Base-by-base conservation (phyloP, 495 filamentous ascomycete genomes). In the Xanthoparmelia taractica region DNA sequence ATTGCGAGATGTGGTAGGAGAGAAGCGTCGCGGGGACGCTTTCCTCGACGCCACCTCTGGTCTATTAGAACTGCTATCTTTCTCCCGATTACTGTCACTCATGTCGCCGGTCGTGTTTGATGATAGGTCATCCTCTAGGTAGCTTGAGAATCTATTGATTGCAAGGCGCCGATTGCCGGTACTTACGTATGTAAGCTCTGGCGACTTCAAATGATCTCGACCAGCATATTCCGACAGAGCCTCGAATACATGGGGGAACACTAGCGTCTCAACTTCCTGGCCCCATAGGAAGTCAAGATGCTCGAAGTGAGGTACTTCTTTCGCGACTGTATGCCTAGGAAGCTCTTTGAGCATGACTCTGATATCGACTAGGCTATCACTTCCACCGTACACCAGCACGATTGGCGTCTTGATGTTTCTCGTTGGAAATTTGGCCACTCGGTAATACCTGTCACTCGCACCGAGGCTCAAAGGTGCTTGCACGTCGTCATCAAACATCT, bases 231-330 rank as follows among this genome's bases (percentile, higher is more conserved):
- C 82, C 50, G 92, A 85, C 6, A 98, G 77, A 0, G 93, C 91
- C 65, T 93, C 85, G 68, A 95, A 91, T 17, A 97, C 90, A 74
- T 96, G 87, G 13, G 84, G 87, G 69, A 96, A 96, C 4, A 97
- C 93, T 45, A 89, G 81, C n/a, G 78, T 77, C 57, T 94, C 80
- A 15, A 95, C 89, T 69, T 96, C 89, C 33, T 82, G 75, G 7
- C 89, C 93, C 94, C 94, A 98, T n/a, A 98, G 77, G 71, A 98
- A 96, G 73, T 98, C 94, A 41, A 98, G 81, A 74, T 98, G 94
- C 70, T 98, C 94, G 70, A 95, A 98, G 64, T 96, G 90, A 7
- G 86, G 82, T 57, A 97, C 87, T 67, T 88, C 85, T 61, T 84
- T 93, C 17, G 90, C 90, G 18, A 91, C 76, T 8, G 93, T 98